Evolutionary conservation across 148 eudicot genomes (phyloP).

Genomic region (Chenopodium quinoa): DNA sequence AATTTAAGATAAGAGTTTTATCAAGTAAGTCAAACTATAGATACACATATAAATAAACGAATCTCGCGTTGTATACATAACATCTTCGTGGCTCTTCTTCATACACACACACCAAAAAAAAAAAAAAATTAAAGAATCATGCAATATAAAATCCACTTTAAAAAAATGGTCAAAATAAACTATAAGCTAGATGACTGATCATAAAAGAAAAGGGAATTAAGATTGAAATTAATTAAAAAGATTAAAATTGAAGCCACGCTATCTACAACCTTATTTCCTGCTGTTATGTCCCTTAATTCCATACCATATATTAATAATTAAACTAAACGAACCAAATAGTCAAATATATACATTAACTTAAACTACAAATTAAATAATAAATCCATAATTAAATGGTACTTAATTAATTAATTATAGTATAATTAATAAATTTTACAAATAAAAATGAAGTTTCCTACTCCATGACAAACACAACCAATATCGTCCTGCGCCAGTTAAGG

Average conservation of each 20-base stretch:
- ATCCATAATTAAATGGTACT: background rate
- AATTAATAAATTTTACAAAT: background rate
- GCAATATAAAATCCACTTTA: too few relatives aligned
- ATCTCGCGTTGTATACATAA: too few relatives aligned
- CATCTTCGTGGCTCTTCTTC: too few relatives aligned
- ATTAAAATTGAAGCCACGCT: conserved; percentile 4
- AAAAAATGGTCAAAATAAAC: background rate
- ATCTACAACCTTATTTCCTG: conserved; percentile 18
- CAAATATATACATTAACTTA: conserved; percentile 4
- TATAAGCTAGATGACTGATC: conserved; percentile 11
- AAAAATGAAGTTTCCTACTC: conserved; percentile 22
- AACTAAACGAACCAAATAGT: background rate
- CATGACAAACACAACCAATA: conserved; percentile 16
- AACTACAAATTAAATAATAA: conserved; percentile 4
- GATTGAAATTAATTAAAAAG: background rate
- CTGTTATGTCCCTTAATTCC: conserved; percentile 13
- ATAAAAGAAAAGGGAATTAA: background rate
- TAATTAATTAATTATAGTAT: background rate
- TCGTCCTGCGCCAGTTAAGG: background rate
- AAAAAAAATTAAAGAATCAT: too few relatives aligned
- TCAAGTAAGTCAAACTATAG: too few relatives aligned
- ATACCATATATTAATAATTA: background rate
- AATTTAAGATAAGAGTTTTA: too few relatives aligned
- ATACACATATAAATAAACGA: too few relatives aligned
- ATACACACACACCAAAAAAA: too few relatives aligned